Evolutionary conservation across 768 basidiomycete genomes (phyloP), one percentile per base, ranked within the genome.

Genomic region (Tremella yokohamensis): DNA sequence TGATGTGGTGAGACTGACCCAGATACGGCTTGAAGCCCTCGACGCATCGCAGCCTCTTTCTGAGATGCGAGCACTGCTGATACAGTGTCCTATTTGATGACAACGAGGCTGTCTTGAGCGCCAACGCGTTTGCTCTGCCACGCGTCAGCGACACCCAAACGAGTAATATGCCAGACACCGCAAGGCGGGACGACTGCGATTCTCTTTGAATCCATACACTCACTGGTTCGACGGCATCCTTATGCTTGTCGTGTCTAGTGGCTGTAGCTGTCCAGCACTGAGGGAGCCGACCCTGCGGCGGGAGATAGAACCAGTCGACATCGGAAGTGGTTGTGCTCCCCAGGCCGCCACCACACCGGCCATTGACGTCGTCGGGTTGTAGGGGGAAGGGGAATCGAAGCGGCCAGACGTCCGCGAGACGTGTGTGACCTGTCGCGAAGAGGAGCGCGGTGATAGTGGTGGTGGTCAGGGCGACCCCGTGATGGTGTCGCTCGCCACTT

Each of bases 91-190:
- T 64, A 3, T 65, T 72, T 3, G 68, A 64, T 19, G 70, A 65
- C 49, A 76, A 53, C 13, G 72, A 61, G 13, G 75, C 75, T n/a
- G 75, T 76, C 52, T 75, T 73, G 19, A 74, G 62, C 3, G 75
- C 75, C 22, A 76, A 58, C 8, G 73, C 65, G 47, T 76, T 76
- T 63, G 67, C 67, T 19, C 72, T 73, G 42, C 16, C 24, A 52
- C 49, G 29, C 53, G 57, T 20, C 57, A 37, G 19, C 22, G 50
- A 40, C n/a, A n/a, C n/a, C n/a, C n/a, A n/a, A n/a, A n/a, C n/a
- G n/a, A n/a, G n/a, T n/a, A n/a, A n/a, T n/a, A n/a, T n/a, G n/a
- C n/a, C n/a, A n/a, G n/a, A n/a, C n/a, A n/a, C n/a, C n/a, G n/a
- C n/a, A n/a, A n/a, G n/a, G n/a, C n/a, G n/a, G n/a, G n/a, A n/a